Evolutionary conservation across 768 basidiomycete species (phyloP).

Genomic region (Leccinum barrowsii): DNA sequence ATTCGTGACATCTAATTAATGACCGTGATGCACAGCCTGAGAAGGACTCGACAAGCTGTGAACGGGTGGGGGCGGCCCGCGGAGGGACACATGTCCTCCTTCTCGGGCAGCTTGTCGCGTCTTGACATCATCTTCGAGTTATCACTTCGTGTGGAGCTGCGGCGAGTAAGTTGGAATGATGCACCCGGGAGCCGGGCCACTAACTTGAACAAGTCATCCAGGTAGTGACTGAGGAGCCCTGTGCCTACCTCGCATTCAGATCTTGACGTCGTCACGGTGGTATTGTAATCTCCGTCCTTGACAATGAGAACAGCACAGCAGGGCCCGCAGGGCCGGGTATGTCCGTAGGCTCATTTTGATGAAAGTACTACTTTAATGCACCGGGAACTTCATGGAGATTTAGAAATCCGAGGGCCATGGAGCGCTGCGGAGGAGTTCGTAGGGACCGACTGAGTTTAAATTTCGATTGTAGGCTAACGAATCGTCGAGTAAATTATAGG

Average conservation of each 20-base stretch:
- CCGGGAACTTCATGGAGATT: too few species aligned
- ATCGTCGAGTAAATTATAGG: neutral
- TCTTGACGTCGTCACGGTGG: neutral
- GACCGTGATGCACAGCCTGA: neutral
- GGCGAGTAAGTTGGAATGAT: too few species aligned
- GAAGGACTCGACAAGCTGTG: too few species aligned
- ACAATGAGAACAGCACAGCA: neutral
- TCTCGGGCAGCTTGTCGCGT: neutral
- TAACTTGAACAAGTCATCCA: too few species aligned
- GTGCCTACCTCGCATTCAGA: neutral
- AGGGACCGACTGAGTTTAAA: too few species aligned
- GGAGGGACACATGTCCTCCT: neutral
- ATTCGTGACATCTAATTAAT: neutral
- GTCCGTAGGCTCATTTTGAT: neutral
- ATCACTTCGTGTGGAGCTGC: too few species aligned
- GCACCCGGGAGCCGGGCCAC: too few species aligned
- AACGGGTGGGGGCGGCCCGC: neutral
- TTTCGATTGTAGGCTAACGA: neutral
- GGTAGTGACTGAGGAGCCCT: neutral
- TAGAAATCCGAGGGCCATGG: too few species aligned
- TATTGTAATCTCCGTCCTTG: neutral
- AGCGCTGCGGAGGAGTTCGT: too few species aligned
- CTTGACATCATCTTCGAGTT: too few species aligned
- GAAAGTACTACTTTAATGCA: neutral
- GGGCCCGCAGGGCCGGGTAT: neutral